Percentiles rank a stretch among this genome's conserved stretches.
Conservation (phyloP, 305 asterid species). For the Rubia tinctorum region DNA sequence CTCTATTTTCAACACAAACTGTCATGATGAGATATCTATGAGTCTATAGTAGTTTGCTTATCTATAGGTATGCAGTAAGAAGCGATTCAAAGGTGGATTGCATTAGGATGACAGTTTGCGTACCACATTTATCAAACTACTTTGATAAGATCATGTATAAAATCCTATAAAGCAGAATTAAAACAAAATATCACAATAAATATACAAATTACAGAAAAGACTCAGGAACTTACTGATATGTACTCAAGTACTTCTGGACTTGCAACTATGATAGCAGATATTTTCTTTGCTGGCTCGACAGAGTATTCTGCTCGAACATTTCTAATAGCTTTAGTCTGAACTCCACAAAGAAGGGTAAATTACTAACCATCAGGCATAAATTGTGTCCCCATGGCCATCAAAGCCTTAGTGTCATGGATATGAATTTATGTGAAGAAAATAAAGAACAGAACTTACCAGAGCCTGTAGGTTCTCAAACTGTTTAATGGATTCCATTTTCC, state of each 20-base stretch:
- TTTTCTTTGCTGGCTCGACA: conserved; percentile 91
- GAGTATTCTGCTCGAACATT: conserved; percentile 97
- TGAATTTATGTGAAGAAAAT: background rate
- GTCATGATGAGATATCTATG: background rate
- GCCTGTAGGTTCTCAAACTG: conserved; percentile 89
- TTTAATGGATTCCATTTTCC: conserved; percentile 60
- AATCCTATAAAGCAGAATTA: background rate
- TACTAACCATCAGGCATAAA: background rate
- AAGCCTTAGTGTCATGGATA: background rate
- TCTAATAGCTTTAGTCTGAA: conserved; percentile 86
- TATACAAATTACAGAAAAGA: background rate
- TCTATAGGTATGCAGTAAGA: background rate
- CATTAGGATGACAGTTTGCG: background rate
- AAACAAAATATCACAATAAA: background rate
- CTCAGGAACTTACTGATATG: conserved; percentile 60
- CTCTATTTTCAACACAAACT: background rate
- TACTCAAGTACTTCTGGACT: conserved; percentile 78
- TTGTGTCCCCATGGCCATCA: background rate
- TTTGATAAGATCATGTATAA: background rate
- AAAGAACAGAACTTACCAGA: conserved; percentile 46
- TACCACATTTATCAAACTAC: background rate
- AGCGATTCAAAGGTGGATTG: background rate
- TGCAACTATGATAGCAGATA: conserved; percentile 83
- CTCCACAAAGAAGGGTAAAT: conserved; percentile 1
- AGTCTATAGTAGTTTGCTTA: background rate